Conservation (phyloP, 2,329 filamentous ascomycete genomes). For the Hypoxylon sp. region DNA sequence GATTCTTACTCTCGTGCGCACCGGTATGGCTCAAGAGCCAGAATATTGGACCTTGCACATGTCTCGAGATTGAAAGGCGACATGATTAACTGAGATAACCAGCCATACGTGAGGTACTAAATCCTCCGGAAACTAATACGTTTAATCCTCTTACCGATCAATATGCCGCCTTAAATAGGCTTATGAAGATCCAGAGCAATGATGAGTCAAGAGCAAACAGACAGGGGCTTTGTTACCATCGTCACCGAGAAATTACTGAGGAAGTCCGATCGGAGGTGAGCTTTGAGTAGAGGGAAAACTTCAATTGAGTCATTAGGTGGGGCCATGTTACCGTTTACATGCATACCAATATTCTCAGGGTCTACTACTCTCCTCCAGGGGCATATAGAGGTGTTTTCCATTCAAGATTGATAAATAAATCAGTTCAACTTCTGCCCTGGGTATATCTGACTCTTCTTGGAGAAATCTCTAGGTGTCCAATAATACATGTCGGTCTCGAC, state of each 20-base stretch:
- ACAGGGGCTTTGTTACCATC: slow-evolving; percentile 10
- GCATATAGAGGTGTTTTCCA: background rate
- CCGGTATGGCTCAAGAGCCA: slow-evolving; percentile 79
- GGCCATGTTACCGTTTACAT: slow-evolving; percentile 23
- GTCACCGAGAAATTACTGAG: slow-evolving; percentile 13
- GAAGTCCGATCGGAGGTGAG: slow-evolving; percentile 41
- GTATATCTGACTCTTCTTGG: background rate
- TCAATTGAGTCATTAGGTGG: slow-evolving; percentile 39
- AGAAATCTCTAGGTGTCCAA: background rate
- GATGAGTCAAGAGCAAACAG: slow-evolving; percentile 20
- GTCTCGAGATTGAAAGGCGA: slow-evolving; percentile 75
- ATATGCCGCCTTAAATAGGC: background rate
- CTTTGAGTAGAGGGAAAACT: slow-evolving; percentile 32
- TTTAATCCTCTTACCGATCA: background rate
- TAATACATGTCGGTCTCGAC: slow-evolving; percentile 3
- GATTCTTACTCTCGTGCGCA: slow-evolving; percentile 78
- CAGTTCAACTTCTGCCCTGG: background rate
- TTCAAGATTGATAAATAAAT: background rate
- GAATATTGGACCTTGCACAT: slow-evolving; percentile 79
- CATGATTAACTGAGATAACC: slow-evolving; percentile 49
- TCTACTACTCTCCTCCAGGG: too few relatives aligned
- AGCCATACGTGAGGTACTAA: slow-evolving; percentile 3
- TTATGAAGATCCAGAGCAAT: background rate
- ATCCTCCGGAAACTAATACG: slow-evolving; percentile 1
- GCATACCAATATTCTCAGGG: background rate